Base-by-base conservation (phyloP, 177 flowering plant species). In the Vitis hybrid region DNA sequence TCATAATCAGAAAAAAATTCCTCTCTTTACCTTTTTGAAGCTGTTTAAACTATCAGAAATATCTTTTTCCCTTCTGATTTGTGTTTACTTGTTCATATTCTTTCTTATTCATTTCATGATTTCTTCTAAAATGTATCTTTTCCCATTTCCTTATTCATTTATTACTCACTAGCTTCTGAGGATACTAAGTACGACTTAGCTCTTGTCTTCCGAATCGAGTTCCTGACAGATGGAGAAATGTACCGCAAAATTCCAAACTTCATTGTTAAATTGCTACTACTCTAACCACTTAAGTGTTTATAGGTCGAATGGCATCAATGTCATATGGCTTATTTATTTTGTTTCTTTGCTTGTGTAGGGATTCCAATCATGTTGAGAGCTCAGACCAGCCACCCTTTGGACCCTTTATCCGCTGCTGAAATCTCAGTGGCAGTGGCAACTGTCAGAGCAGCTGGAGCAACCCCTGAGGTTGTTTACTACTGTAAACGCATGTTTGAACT, bases 361-460 rank as follows among this genome's bases (percentile, higher is more conserved):
- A 75, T 89, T 60, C 86, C 74, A 64, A 62, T 80, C 67, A 88
- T 88, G 87, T 33, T 77, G 66, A 87, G 96, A 74, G 89, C 93
- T 73, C 97, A 89, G 75, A 79, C 82, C 9, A 79, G 90, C 65
- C 99, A 95, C 74, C 99, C 99, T 18, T 82, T 96, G 85, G 99
- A 96, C 69, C 99, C 99, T 67, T 73, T 96, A 68, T 85, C 95
- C 62, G 94, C 91, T 72, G 94, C 98, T 64, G 99, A 96, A 76
- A 93, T 96, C 57, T 80, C 97, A 31, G 97, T 96, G 51, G 99
- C 99, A 31, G 97, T 95, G 65, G 94, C 90, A 22, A 93, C 97
- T 70, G 99, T 95, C 55, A 82, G 99, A 71, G 97, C 98, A 14
- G 99, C 98, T 77, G 98, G 99, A 69, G 87, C 92, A 29, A 95